Conservation (phyloP, 2,329 filamentous ascomycete genomes). For the Curvularia lunata region DNA sequence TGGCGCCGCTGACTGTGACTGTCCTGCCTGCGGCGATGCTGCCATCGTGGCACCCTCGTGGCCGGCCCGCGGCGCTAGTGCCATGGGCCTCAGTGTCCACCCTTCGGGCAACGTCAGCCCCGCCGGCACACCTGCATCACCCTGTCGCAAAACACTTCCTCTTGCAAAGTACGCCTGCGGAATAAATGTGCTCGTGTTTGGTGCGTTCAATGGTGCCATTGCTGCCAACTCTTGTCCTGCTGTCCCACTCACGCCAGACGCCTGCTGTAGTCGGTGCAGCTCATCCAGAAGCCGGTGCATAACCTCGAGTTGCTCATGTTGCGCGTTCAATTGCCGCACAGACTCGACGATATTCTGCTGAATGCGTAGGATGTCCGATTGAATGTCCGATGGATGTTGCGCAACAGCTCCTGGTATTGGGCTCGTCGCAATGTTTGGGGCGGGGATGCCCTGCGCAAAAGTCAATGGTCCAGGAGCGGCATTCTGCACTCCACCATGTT, state of each 20-base stretch:
- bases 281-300: constrained; percentile 42
- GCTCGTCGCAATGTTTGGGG: constrained; percentile 15
- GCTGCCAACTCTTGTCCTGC: constrained; percentile 36
- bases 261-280: constrained; percentile 42
- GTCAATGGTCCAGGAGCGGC: constrained; percentile 19
- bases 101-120: constrained; percentile 48
- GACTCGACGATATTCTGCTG: constrained; percentile 48
- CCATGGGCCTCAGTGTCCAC: constrained; percentile 47
- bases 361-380: constrained; percentile 45
- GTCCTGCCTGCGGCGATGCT: constrained; percentile 10
- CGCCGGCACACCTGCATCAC: constrained; percentile 44
- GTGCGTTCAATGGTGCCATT: constrained; percentile 34
- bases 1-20: constrained; percentile 3
- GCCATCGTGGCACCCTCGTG: constrained; percentile 15
- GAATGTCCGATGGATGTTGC: constrained; percentile 44
- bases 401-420: constrained; percentile 30
- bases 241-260: constrained; percentile 31
- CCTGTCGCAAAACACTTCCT: constrained; percentile 41
- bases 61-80: constrained; percentile 29
- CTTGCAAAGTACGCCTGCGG: constrained; percentile 45
- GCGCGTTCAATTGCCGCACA: constrained; percentile 42
- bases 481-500: constrained; percentile 27
- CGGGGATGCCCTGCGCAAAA: constrained; percentile 17
- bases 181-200: constrained; percentile 23
- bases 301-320: constrained; percentile 45